Conservation (phyloP, 1,139 yeast species). For the Ashbya aceris region DNA sequence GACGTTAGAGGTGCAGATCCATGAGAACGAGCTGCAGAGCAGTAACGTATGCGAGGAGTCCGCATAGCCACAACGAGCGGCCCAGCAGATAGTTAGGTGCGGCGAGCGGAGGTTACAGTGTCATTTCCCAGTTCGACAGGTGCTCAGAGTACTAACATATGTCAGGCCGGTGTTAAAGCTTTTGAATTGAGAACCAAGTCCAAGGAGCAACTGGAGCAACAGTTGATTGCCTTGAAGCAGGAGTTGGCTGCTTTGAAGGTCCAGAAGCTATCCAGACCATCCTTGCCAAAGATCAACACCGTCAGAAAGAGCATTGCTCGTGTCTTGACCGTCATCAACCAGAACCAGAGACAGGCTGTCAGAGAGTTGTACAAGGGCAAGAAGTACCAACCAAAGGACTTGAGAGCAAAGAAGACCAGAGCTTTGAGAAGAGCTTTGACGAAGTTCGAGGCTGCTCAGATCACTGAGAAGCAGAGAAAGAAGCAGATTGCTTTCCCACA, state of each 20-base stretch:
- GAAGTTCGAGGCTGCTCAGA: slow-evolving; percentile 69
- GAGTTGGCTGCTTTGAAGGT: slow-evolving; percentile 95
- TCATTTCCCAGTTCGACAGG: too few species aligned
- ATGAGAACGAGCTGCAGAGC: too few species aligned
- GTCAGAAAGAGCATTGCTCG: slow-evolving; percentile 99
- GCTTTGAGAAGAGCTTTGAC: slow-evolving; percentile 97
- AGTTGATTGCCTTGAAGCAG: slow-evolving; percentile 93
- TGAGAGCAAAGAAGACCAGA: slow-evolving; percentile 99
- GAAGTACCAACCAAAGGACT: slow-evolving; percentile 96
- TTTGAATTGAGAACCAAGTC: slow-evolving; percentile 96
- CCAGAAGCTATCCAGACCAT: slow-evolving; percentile 87
- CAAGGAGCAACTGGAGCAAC: slow-evolving; percentile 91
- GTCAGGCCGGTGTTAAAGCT: slow-evolving; percentile 83
- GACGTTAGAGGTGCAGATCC: too few species aligned
- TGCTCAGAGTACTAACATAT: not conserved
- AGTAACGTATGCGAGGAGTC: too few species aligned
- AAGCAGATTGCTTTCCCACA: slow-evolving; percentile 93
- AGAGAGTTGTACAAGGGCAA: slow-evolving; percentile 93
- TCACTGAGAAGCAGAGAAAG: slow-evolving; percentile 88
- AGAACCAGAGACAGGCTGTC: slow-evolving; percentile 92
- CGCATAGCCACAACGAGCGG: too few species aligned
- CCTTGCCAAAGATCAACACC: slow-evolving; percentile 88
- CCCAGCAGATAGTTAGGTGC: too few species aligned
- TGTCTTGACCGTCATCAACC: slow-evolving; percentile 94
- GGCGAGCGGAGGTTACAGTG: too few species aligned